phyloP scores from a whole-genome alignment of 2,329 filamentous ascomycete species.

The Simplicillium sp. region DNA sequence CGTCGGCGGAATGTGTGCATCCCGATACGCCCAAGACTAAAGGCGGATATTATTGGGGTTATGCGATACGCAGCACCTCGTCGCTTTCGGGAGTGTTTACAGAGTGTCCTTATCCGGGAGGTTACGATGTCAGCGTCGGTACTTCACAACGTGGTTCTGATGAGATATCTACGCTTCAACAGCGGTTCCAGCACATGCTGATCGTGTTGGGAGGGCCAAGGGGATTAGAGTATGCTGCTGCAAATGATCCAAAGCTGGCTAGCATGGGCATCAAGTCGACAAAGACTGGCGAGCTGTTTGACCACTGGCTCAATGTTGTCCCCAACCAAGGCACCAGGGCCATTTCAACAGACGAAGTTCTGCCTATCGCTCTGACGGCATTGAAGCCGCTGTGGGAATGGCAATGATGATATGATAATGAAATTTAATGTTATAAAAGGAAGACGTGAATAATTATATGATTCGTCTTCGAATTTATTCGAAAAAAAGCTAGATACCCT shows the following conservation, averaged over 20 bases:
- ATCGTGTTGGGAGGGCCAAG: slow-evolving; percentile 75
- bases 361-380: slow-evolving; percentile 66
- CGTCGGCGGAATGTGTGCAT: slow-evolving; percentile 49
- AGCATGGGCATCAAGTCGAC: slow-evolving; percentile 54
- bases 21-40: slow-evolving; percentile 63
- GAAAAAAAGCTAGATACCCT: slow-evolving; percentile 11
- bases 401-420: neutral
- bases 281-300: slow-evolving; percentile 64
- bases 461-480: too few relatives aligned
- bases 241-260: slow-evolving; percentile 45
- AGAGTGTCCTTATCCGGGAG: slow-evolving; percentile 62
- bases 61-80: slow-evolving; percentile 54
- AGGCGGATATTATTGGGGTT: slow-evolving; percentile 82
- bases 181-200: slow-evolving; percentile 59
- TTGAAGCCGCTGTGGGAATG: slow-evolving; percentile 49
- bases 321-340: slow-evolving; percentile 74
- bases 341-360: slow-evolving; percentile 75
- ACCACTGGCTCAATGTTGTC: slow-evolving; percentile 75
- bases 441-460: too few relatives aligned
- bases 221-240: slow-evolving; percentile 67
- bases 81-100: slow-evolving; percentile 69
- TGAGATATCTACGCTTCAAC: slow-evolving; percentile 27
- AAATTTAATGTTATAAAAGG: too few relatives aligned
- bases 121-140: slow-evolving; percentile 76
- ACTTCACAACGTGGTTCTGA: slow-evolving; percentile 64